phyloP scores from a whole-genome alignment of 1,284 basidiomycete genomes.

The Lentinus polychrous region DNA sequence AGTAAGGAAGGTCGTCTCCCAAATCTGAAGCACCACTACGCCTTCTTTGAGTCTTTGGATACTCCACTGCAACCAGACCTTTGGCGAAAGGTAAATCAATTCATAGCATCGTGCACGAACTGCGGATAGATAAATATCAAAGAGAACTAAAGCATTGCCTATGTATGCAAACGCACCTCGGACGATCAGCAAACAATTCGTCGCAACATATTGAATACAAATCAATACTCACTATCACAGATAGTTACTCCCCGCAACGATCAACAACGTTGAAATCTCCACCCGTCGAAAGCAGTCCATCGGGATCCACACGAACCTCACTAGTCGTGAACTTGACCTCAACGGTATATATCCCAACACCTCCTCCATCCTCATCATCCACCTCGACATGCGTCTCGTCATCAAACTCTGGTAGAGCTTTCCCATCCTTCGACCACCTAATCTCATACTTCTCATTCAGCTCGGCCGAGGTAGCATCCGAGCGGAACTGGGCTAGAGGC shows the following conservation, averaged over 20 bases:
- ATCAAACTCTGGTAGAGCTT: conserved; percentile 33
- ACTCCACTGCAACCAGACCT: no score
- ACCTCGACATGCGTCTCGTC: conserved; percentile 43
- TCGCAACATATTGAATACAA: no score
- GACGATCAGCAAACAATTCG: no score
- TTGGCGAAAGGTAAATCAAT: no score
- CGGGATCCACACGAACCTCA: conserved; percentile 44
- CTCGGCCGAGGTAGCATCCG: conserved; percentile 18
- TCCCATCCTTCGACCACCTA: conserved; percentile 44
- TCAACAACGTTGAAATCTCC: conserved; percentile 12
- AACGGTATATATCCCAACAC: conserved; percentile 35
- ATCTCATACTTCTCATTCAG: conserved; percentile 46
- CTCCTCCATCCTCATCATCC: conserved; percentile 20
- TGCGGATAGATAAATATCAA: no score
- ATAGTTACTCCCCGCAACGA: background rate
- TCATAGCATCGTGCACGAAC: no score
- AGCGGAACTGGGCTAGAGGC: conserved; percentile 54
- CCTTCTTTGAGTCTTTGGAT: no score
- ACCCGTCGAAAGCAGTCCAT: conserved; percentile 21
- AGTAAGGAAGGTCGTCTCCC: no score
- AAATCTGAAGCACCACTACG: no score
- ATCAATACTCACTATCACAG: no score
- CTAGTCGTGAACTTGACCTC: conserved; percentile 47
- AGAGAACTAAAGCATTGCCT: no score
- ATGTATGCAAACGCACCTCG: no score